These are phyloP conservation scores for Phaffia tasmanica DNA, from an alignment of 768 basidiomycete species.

Conservation along the genomic window DNA sequence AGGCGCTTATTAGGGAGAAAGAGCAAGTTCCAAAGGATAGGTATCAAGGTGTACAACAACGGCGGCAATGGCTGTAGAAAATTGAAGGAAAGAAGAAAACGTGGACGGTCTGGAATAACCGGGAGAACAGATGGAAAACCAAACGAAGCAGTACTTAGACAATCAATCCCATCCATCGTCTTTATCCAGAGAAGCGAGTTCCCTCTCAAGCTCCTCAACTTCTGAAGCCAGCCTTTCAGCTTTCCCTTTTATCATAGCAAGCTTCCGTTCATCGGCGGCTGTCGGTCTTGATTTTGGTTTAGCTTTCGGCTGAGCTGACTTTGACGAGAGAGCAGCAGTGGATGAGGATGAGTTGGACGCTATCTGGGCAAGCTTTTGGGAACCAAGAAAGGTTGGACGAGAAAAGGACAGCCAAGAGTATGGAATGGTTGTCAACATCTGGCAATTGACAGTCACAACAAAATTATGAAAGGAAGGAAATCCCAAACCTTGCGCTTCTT, in stretches of 20 bases:
- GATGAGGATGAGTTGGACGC: background rate
- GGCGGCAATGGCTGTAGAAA: no score
- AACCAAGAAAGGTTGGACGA: background rate
- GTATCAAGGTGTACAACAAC: no score
- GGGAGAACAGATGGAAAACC: no score
- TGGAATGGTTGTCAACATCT: slow-evolving; percentile 1
- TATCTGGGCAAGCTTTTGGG: background rate
- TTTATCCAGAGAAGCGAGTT: no score
- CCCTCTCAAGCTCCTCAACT: slow-evolving; percentile 13
- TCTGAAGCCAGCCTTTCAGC: slow-evolving; percentile 18
- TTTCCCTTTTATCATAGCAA: slow-evolving; percentile 15
- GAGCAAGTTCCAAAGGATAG: no score
- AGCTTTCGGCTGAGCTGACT: no score
- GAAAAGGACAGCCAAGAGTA: background rate
- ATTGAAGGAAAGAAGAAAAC: no score
- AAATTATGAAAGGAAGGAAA: background rate
- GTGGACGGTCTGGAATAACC: no score
- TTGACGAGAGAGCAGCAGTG: background rate
- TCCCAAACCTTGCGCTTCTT: slow-evolving; percentile 53
- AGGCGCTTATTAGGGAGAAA: no score
- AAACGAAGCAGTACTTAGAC: no score
- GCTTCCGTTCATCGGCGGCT: slow-evolving; percentile 18
- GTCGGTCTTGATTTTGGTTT: slow-evolving; percentile 3
- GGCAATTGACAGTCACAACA: no score
- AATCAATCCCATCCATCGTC: no score